Conservation (phyloP, 345 rosid species). For the Melaleuca quinquenervia region DNA sequence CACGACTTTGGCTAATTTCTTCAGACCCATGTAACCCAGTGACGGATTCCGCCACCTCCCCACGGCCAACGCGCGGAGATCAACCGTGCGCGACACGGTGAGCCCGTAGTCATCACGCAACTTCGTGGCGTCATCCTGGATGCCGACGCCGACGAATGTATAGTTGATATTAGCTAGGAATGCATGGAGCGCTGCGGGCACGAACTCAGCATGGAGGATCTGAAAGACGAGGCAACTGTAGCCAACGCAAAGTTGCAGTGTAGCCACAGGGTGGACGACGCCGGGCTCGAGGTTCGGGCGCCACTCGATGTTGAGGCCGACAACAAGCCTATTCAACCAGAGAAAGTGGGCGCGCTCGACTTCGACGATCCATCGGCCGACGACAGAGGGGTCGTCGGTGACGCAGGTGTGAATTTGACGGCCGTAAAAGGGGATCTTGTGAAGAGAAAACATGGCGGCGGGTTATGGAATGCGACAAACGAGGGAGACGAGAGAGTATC, state of each 20-base stretch:
- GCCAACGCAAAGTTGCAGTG: neutral
- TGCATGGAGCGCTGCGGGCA: constrained; percentile 6
- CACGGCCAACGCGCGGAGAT: constrained; percentile 10
- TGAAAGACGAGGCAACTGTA: constrained; percentile 1
- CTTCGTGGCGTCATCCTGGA: constrained; percentile 12
- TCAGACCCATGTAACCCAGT: constrained; percentile 6
- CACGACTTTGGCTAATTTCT: neutral
- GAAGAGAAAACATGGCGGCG: no score
- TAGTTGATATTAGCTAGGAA: constrained; percentile 1
- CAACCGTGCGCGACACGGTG: constrained; percentile 1
- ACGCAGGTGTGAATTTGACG: no score
- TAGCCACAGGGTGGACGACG: neutral
- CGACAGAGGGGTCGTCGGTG: no score
- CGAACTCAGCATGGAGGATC: neutral
- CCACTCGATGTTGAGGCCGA: no score
- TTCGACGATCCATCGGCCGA: no score
- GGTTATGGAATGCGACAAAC: no score
- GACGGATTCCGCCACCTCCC: neutral
- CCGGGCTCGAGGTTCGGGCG: neutral
- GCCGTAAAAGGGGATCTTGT: no score
- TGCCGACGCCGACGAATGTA: constrained; percentile 15
- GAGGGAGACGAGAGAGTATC: no score
- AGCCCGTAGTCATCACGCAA: constrained; percentile 10
- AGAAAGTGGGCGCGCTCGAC: neutral
- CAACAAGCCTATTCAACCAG: neutral